Conservation (phyloP, 2,329 filamentous ascomycete species). For the Beauveria sp. region DNA sequence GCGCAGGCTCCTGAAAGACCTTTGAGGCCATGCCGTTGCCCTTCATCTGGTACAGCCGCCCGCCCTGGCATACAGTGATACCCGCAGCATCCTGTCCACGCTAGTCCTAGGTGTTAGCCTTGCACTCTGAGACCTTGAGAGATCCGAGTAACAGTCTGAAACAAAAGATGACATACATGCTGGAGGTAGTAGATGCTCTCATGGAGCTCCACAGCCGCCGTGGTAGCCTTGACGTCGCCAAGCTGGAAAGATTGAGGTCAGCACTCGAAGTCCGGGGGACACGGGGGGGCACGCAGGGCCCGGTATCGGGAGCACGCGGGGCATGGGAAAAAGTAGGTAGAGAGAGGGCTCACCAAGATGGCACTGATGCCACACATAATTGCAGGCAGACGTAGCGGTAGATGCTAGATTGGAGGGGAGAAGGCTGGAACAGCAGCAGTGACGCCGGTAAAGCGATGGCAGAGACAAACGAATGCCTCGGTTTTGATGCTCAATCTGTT, state of each 20-base stretch:
- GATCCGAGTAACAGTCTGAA: background rate
- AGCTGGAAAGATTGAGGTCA: slow-evolving; percentile 16
- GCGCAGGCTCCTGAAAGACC: slow-evolving; percentile 29
- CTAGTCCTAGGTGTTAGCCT: slow-evolving; percentile 31
- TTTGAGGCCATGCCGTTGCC: slow-evolving; percentile 80
- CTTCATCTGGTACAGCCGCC: slow-evolving; percentile 82
- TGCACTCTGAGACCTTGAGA: background rate
- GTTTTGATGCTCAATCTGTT: background rate
- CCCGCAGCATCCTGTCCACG: slow-evolving; percentile 84
- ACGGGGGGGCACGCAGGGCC: background rate
- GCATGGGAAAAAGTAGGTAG: background rate
- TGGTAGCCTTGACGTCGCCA: slow-evolving; percentile 26
- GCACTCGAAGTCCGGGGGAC: background rate
- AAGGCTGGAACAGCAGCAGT: slow-evolving; percentile 6
- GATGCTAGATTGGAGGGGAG: background rate
- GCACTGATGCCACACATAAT: slow-evolving; percentile 10
- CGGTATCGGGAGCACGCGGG: slow-evolving; percentile 5
- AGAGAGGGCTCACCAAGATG: slow-evolving; percentile 6
- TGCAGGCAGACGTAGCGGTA: background rate
- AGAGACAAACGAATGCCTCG: slow-evolving; percentile 1
- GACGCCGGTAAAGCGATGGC: slow-evolving; percentile 1
- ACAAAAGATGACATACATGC: slow-evolving; percentile 26
- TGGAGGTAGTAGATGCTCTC: slow-evolving; percentile 66
- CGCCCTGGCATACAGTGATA: slow-evolving; percentile 70
- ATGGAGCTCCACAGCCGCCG: slow-evolving; percentile 58